phyloP scores from a whole-genome alignment of 1,284 basidiomycete species.

The Trametes sp. region DNA sequence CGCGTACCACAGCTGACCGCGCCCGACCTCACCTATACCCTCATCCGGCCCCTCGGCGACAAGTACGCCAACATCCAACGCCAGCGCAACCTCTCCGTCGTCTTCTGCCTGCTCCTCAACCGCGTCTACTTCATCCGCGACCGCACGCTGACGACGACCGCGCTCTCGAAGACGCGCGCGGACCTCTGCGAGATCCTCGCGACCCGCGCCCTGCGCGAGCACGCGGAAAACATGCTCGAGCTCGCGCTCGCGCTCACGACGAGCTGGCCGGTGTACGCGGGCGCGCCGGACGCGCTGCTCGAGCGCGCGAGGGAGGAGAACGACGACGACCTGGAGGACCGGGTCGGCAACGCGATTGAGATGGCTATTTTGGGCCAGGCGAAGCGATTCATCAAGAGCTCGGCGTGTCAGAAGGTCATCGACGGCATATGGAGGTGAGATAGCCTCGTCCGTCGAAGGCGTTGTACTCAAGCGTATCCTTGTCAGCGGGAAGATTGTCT shows the following conservation, averaged over 20 bases:
- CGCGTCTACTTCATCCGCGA: constrained; percentile 87
- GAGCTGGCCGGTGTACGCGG: constrained; percentile 87
- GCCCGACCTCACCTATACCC: constrained; percentile 88
- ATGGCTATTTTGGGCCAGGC: constrained; percentile 88
- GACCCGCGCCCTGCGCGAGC: constrained; percentile 80
- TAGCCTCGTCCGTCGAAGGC: neutral
- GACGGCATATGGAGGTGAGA: constrained; percentile 78
- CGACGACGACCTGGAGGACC: constrained; percentile 78
- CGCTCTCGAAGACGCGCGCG: constrained; percentile 80
- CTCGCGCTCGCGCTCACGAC: constrained; percentile 86
- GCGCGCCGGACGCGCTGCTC: constrained; percentile 74
- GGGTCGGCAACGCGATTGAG: constrained; percentile 90
- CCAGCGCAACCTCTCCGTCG: constrained; percentile 73
- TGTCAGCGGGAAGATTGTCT: constrained; percentile 84
- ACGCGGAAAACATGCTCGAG: constrained; percentile 78
- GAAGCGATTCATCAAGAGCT: constrained; percentile 87
- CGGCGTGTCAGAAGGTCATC: constrained; percentile 89
- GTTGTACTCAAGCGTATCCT: constrained; percentile 8
- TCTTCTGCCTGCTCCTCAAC: constrained; percentile 91
- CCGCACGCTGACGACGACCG: constrained; percentile 66
- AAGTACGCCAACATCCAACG: constrained; percentile 74
- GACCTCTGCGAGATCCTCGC: constrained; percentile 91
- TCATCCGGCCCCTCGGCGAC: constrained; percentile 77
- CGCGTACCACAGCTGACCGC: constrained; percentile 62
- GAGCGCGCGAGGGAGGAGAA: constrained; percentile 72